Evolutionary conservation across 2,329 filamentous ascomycete genomes (phyloP), one percentile per base, ranked within the genome.

Genomic region (Penicillium sp.): DNA sequence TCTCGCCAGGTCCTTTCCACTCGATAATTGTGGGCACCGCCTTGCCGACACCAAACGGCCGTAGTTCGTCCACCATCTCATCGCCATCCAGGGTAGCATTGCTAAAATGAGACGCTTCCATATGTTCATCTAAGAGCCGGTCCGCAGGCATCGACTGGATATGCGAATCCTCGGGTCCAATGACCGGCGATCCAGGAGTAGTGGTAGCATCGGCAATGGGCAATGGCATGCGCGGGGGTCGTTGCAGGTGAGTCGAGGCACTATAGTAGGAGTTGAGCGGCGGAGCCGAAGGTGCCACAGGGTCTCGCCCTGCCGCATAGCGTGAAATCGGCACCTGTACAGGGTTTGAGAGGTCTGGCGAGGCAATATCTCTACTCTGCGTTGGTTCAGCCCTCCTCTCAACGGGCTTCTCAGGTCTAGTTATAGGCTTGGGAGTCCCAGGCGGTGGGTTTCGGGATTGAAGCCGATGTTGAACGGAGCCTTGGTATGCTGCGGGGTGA

Each of bases 121-220:
- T 69, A 54, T 75, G 73, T 37, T 78, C 80, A 59, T 81, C 78
- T 44, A 79, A 46, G 4, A 67, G 67, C 27, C 79, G 79, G 58
- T 75, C 73, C 22, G 72, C 66, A n/a, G 72, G 70, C 26, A 75
- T 63, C 4, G 69, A 70, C 6, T 82, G 83, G 57, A 86, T 62
- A 53, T 71, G 69, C 18, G 69, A 66, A 70, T 90, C 88, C 26
- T 86, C 81, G 1, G 91, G 84, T 6, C 88, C 85, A 59, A 93
- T 84, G 61, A 96, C 93, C 51, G 93, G 93, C 43, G 92, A 97
- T 25, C 92, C 92, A 1, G 93, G 93, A 1, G 89, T 91, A 65
- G 94, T 88, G 14, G 89, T 83, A 71, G 96, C 92, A 78, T 97
- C 90, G 67, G 95, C 92, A 66, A 97, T 97, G 52, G 93, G 92